Evolutionary conservation across 2,329 filamentous ascomycete genomes (phyloP).

Genomic region (Neobulgaria alba): DNA sequence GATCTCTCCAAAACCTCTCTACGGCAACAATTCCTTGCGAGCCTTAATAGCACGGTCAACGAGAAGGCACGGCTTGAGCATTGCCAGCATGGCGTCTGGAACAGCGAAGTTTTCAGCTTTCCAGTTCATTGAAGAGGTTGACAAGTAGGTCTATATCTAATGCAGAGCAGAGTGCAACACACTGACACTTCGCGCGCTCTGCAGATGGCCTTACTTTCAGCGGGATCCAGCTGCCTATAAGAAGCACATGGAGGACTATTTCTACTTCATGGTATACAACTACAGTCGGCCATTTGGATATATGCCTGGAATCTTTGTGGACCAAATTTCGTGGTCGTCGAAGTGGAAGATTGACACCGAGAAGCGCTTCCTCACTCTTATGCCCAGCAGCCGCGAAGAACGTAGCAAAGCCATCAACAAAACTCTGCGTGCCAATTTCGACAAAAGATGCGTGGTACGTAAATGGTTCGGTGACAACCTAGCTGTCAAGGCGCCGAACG

Average conservation of each 20-base stretch:
- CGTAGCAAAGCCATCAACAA: conserved; percentile 7
- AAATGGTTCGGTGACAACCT: too few relatives aligned
- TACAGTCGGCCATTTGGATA: conserved; percentile 14
- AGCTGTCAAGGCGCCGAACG: too few relatives aligned
- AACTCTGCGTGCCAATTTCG: conserved; percentile 4
- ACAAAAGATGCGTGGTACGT: too few relatives aligned
- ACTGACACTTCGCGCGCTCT: not conserved
- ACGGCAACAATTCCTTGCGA: too few relatives aligned
- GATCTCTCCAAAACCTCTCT: too few relatives aligned
- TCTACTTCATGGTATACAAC: conserved; percentile 16
- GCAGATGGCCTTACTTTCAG: conserved; percentile 14
- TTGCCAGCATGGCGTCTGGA: too few relatives aligned
- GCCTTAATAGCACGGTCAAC: too few relatives aligned
- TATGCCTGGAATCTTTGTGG: conserved; percentile 7
- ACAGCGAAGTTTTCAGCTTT: not conserved
- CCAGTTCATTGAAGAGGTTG: not conserved
- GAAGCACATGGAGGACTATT: conserved; percentile 11
- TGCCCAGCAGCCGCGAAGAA: not conserved
- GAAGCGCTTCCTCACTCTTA: conserved; percentile 6
- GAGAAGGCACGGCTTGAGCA: too few relatives aligned
- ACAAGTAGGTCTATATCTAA: not conserved
- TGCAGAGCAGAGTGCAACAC: not conserved
- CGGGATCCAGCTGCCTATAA: conserved; percentile 9
- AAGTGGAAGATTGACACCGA: conserved; percentile 9
- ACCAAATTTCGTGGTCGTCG: conserved; percentile 2